Evolutionary conservation across 2,329 filamentous ascomycete genomes (phyloP), one percentile per base, ranked within the genome.

Genomic region (Leptographium radiaticola): DNA sequence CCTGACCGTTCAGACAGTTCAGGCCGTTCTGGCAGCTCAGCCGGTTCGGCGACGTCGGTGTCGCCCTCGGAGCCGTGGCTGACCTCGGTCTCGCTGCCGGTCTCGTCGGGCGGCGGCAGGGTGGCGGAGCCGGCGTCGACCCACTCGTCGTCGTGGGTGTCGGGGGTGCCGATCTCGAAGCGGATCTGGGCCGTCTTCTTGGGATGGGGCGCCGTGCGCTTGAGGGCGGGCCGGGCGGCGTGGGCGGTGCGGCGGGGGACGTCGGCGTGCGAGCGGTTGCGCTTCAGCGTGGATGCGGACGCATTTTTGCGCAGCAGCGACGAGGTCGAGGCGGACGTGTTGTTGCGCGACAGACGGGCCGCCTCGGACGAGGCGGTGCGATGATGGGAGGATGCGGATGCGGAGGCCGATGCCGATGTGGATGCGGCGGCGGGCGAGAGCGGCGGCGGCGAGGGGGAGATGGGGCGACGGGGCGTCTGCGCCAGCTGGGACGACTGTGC

Each of bases 81-180:
- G 42, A 34, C 44, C 30, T 46, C 44, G 30, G 30, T 46, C 44
- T 46, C 44, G 44, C 25, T 34, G 10, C 30, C 30, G 13, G 44
- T 46, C 44, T 46, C 44, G 44, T 45, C 20, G 20, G 8, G 43
- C 20, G 25, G 25, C 25, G 36, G 36, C 36, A 25, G 25, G 25
- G 25, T 25, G 25, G 78, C 81, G 48, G 73, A 74, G 65, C 79
- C 83, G 56, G 80, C 80, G 66, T 85, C 81, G 44, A 84, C 78
- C 81, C 81, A 84, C 68, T 80, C 80, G 71, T 81, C 79, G 52
- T 79, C 75, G 42, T 65, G 65, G 44, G 69, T 67, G 36, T 66
- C 66, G 44, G 66, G 66, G 46, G 71, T 75, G 52, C 80, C 81
- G 53, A 84, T 71, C 61, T 83, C 79, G 60, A 84, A 84, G 62